Percentiles rank a stretch among this genome's conserved stretches.
Conservation (phyloP, 129 eudicot genomes). For the Escallonia rubra region DNA sequence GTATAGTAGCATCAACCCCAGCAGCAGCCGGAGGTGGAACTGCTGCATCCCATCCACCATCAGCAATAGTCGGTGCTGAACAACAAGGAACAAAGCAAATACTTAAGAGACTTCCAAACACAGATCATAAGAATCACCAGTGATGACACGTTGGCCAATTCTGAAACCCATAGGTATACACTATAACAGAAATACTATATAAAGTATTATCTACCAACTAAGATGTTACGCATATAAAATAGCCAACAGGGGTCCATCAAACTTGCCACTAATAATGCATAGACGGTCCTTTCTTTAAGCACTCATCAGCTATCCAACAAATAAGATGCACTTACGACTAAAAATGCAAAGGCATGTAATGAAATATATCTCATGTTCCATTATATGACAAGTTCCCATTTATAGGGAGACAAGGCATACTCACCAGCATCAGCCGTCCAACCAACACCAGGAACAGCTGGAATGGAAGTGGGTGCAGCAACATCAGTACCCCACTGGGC, state of each 20-base stretch:
- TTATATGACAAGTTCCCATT: background rate
- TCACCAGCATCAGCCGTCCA: conserved; percentile 61
- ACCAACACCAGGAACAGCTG: conserved; percentile 26
- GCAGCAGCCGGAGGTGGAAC: conserved; percentile 42
- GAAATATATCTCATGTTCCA: background rate
- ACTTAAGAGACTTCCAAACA: background rate
- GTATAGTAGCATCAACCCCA: conserved; percentile 18
- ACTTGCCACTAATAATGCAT: background rate
- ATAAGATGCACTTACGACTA: background rate
- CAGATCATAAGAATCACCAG: background rate
- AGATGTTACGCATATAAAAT: no score
- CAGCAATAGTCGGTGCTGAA: background rate
- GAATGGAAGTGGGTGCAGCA: conserved; percentile 26
- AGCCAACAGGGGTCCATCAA: background rate
- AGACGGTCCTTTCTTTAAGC: background rate
- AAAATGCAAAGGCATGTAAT: background rate
- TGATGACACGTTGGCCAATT: background rate
- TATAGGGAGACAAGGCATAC: background rate
- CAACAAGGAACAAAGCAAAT: background rate
- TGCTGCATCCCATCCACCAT: conserved; percentile 3
- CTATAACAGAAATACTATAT: no score
- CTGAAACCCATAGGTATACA: no score
- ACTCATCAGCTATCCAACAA: background rate
- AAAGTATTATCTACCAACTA: no score
- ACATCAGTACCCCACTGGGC: conserved; percentile 38